Evolutionary conservation across 202 grass and related monocot genomes (phyloP), one percentile per base, ranked within the genome.

Genomic region (Alloteropsis angusta): DNA sequence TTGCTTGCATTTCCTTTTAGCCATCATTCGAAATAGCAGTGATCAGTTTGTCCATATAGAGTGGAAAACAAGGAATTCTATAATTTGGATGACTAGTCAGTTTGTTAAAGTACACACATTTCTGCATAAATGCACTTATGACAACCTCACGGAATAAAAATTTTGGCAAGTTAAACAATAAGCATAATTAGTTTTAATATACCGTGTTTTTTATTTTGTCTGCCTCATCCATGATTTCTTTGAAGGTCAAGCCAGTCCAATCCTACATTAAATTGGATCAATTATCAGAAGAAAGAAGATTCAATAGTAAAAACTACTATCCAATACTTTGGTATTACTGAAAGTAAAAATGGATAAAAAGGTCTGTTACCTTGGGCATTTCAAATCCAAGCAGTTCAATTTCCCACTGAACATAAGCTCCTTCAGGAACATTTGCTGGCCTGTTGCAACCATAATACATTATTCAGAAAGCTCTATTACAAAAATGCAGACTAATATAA

Each of bases 341-440:
- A 28, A 58, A 58, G 23, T 23, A 58, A 58, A 58, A 10, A 5
- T 28, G 55, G 55, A 58, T 5, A 75, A 54, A 77, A 77, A 38
- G 41, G 45, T 57, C 41, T 11, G 45, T 75, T 89, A 98, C 95
- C 87, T 90, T 94, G 25, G 95, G 85, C 64, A 83, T 90, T 84
- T 98, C 92, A 77, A 98, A 98, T 71, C 89, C 92, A 89, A 94
- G 85, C 76, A 98, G 74, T 81, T 98, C 89, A 74, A 98, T 90
- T 82, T 94, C 95, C 95, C 95, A 98, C 72, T 66, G 89, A 75
- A 98, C 89, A 88, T 84, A 50, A 81, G 89, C 89, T 80, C 95
- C 92, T 94, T 98, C 89, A 78, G 95, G 92, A 89, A 98, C 89
- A 85, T 70, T 94, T 68, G 59, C 83, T 76, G 92, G 95, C 65